A percentile compares a stretch with the other conserved stretches of the same genome.
Evolutionary conservation across 495 filamentous ascomycete species (phyloP).

Genomic region (Zalerion maritima): DNA sequence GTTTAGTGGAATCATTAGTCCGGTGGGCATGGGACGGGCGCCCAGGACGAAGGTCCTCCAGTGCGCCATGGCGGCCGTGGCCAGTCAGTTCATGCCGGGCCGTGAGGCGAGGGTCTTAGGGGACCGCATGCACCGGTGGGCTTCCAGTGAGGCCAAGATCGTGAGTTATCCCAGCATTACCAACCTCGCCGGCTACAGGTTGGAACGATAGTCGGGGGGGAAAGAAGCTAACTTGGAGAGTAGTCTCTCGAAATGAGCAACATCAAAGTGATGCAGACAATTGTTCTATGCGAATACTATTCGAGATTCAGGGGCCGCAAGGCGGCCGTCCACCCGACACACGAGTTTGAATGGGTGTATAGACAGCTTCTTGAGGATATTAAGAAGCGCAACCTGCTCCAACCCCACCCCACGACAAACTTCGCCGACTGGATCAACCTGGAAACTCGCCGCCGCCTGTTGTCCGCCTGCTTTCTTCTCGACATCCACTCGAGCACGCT

Average conservation of each 20-base stretch:
- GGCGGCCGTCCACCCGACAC: conserved; percentile 25
- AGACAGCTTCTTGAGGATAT: too few species aligned
- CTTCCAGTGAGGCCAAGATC: conserved; percentile 22
- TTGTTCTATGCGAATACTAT: conserved; percentile 40
- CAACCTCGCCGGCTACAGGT: background rate
- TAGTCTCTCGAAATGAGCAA: too few species aligned
- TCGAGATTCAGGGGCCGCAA: conserved; percentile 36
- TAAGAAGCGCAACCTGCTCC: conserved; percentile 2
- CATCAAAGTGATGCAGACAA: conserved; percentile 37
- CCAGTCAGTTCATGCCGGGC: conserved; percentile 27
- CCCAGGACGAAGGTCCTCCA: conserved; percentile 26
- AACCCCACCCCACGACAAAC: conserved; percentile 14
- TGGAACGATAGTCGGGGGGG: conserved; percentile 15
- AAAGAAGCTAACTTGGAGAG: conserved; percentile 4
- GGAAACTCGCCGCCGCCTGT: conserved; percentile 34
- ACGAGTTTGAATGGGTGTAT: conserved; percentile 36
- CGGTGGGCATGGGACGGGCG: too few species aligned
- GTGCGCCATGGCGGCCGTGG: conserved; percentile 35
- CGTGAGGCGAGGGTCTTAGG: conserved; percentile 31
- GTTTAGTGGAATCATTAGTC: too few species aligned
- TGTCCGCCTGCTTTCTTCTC: conserved; percentile 33
- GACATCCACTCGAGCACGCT: conserved; percentile 36
- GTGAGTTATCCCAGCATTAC: background rate
- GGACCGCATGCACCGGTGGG: conserved; percentile 29
- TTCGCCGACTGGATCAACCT: conserved; percentile 27